Evolutionary conservation across 257 asterid species (phyloP), one percentile per base, ranked within the genome.

Genomic region (Solanum tarapatanum): DNA sequence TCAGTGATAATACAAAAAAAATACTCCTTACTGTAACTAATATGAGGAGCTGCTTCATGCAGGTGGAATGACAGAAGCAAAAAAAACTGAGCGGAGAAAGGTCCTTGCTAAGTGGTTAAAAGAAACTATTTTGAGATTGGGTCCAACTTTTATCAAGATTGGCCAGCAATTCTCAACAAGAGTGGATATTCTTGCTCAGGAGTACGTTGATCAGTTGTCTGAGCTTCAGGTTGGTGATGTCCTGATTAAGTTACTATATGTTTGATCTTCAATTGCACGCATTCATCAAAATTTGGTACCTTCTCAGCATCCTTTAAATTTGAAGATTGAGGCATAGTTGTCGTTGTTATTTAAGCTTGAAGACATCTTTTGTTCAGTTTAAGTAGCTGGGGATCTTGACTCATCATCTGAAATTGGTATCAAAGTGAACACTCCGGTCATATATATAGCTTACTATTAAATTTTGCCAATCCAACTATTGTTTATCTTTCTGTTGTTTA

Each of bases 121-220:
- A 89, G 99, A 97, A 91, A 96, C 84, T 85, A 95, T 97, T 51
- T 90, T 97, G 94, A 95, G 97, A 92, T 91, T 97, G 77, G 99
- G 99, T 79, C 99, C 99, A 37, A 97, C 99, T 21, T 97, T 97
- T 89, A 97, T 97, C 90, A 97, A 97, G 91, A 95, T 97, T 76
- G 99, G 99, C 60, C 99, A 97, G 93, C 99, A 96, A 87, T 97
- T 97, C 92, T 97, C 99, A 83, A 95, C 99, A 82, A 93, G 99
- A 88, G 99, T 96, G 82, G 99, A 97, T 88, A 97, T 97, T 93
- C 99, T 97, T 89, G 96, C 99, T 88, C 99, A 97, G 89, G 99
- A 96, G 90, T 97, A 96, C 26, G 97, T 97, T 73, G 99, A 97
- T 93, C 99, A 97, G 66, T 90, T 97, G 86, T 97, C 99, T 21